These are phyloP conservation scores for Phytophthora vignae DNA, from an alignment of 352 stramenopile genomes.

Conservation along the genomic window DNA sequence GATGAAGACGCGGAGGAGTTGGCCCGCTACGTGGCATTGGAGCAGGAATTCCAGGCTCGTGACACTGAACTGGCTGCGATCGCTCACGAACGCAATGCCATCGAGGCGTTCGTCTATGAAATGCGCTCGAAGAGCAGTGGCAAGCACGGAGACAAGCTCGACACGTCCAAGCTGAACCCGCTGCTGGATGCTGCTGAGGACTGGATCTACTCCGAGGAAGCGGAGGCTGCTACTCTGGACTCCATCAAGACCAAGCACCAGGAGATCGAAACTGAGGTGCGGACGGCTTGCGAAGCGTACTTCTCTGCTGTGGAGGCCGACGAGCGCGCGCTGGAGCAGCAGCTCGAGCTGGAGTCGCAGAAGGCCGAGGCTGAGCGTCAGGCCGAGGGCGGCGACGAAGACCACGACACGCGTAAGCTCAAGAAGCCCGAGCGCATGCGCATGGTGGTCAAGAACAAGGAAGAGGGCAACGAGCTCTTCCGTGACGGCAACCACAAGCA, in stretches of 20 bases:
- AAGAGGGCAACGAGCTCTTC: constrained; percentile 95
- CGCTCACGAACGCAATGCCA: constrained; percentile 88
- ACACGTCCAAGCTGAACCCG: constrained; percentile 60
- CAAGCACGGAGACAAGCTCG: constrained; percentile 81
- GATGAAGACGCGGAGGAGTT: constrained; percentile 41
- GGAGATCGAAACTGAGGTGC: constrained; percentile 67
- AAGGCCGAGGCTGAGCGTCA: constrained; percentile 79
- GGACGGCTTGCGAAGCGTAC: constrained; percentile 61
- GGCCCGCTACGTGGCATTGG: constrained; percentile 52
- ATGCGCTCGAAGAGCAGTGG: constrained; percentile 83
- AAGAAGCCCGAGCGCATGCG: constrained; percentile 94
- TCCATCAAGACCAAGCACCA: constrained; percentile 56
- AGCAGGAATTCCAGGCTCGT: constrained; percentile 75
- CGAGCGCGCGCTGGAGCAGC: constrained; percentile 69
- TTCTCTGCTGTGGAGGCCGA: constrained; percentile 76
- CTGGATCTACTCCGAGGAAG: constrained; percentile 93
- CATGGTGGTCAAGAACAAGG: constrained; percentile 95
- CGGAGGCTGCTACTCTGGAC: constrained; percentile 74
- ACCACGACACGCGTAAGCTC: constrained; percentile 94
- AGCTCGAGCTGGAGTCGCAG: constrained; percentile 79
- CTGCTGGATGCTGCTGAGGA: constrained; percentile 88
- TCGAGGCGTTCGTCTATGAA: constrained; percentile 92
- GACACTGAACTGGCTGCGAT: constrained; percentile 78
- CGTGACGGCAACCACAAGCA: constrained; percentile 91
- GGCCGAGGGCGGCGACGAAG: constrained; percentile 79